Evolutionary conservation across 805 yeast genomes (phyloP).

Genomic region (Maudiozyma bulderi): DNA sequence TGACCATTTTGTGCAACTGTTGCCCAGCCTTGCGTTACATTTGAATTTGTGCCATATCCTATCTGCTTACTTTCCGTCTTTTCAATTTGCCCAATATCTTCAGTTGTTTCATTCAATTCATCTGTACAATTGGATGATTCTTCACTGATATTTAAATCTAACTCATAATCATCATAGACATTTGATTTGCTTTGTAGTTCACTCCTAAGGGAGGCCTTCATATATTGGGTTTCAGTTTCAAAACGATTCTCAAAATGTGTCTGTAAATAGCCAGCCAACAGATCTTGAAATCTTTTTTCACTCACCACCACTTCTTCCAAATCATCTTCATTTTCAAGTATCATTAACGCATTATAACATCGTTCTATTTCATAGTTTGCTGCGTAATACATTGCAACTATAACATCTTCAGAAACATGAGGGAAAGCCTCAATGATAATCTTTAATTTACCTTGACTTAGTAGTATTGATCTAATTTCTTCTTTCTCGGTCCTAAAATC

Average conservation of each 20-base stretch:
- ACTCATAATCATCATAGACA: too few relatives aligned
- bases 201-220: not conserved
- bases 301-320: not conserved
- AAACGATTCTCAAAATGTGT: not conserved
- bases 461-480: too few relatives aligned
- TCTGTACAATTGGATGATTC: too few relatives aligned
- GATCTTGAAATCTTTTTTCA: not conserved
- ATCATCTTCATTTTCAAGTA: not conserved
- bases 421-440: not conserved
- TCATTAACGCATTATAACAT: not conserved
- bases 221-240: not conserved
- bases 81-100: too few relatives aligned
- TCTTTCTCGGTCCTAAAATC: too few relatives aligned
- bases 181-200: not conserved
- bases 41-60: too few relatives aligned
- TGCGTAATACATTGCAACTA: not conserved
- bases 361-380: not conserved
- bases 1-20: too few relatives aligned
- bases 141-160: too few relatives aligned
- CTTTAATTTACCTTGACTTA: too few relatives aligned
- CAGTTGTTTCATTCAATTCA: too few relatives aligned
- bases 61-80: too few relatives aligned
- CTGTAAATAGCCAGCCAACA: not conserved
- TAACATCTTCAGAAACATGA: not conserved
- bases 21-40: too few relatives aligned